These are phyloP conservation scores for Debaryomyces fabryi DNA, from an alignment of 1,139 yeast genomes.

Conservation along the genomic window DNA sequence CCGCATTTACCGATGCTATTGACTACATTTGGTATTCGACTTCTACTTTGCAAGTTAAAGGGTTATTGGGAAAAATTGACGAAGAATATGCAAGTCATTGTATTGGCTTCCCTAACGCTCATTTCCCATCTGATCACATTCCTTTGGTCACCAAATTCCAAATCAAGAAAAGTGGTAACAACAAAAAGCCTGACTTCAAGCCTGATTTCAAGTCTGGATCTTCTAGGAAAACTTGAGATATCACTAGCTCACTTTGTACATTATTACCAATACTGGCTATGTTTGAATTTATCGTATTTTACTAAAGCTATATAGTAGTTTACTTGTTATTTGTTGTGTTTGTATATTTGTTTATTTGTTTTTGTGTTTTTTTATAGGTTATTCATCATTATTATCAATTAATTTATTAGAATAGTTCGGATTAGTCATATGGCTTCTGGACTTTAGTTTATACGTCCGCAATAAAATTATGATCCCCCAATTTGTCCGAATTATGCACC, in stretches of 20 bases:
- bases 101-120: slow-evolving; percentile 93
- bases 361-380: slow-evolving; percentile 4
- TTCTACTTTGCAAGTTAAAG: slow-evolving; percentile 74
- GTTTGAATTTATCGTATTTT: background rate
- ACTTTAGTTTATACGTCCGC: background rate
- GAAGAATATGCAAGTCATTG: slow-evolving; percentile 71
- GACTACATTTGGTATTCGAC: slow-evolving; percentile 97
- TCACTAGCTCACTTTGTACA: slow-evolving; percentile 2
- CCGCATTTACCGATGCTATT: slow-evolving; percentile 88
- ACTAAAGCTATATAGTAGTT: background rate
- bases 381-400: slow-evolving; percentile 5
- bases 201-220: slow-evolving; percentile 51
- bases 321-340: slow-evolving; percentile 3
- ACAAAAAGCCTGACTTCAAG: slow-evolving; percentile 46
- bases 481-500: slow-evolving; percentile 2
- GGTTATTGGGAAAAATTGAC: slow-evolving; percentile 84
- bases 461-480: background rate
- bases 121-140: slow-evolving; percentile 93
- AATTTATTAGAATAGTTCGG: background rate
- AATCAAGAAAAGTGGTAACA: slow-evolving; percentile 52
- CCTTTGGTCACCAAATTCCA: slow-evolving; percentile 80
- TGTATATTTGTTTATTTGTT: slow-evolving; percentile 3
- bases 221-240: slow-evolving; percentile 49
- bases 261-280: slow-evolving; percentile 6
- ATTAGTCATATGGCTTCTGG: background rate